Evolutionary conservation across 208 protist species (phyloP).

Genomic region (Leishmania lainsoni): DNA sequence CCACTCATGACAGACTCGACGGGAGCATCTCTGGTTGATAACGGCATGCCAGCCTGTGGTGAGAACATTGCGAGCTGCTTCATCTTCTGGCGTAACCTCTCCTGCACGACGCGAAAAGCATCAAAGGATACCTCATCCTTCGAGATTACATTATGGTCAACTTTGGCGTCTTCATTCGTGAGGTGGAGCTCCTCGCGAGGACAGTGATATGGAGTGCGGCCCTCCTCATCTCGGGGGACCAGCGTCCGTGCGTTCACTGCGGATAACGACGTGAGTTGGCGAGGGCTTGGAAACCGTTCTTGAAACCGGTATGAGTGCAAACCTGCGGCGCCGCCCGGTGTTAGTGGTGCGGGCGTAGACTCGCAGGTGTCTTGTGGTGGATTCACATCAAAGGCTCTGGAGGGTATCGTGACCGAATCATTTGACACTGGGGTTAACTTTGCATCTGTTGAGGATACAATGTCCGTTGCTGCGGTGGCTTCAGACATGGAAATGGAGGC

Average conservation of each 20-base stretch:
- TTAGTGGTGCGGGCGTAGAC: background rate
- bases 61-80: conserved; percentile 10
- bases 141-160: background rate
- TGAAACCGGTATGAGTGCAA: conserved; percentile 17
- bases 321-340: background rate
- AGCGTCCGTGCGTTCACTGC: background rate
- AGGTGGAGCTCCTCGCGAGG: background rate
- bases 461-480: background rate
- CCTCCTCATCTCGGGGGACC: too few relatives aligned
- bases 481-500: background rate
- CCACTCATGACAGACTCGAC: background rate
- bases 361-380: background rate
- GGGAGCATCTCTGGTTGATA: background rate
- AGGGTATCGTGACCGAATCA: background rate
- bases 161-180: too few relatives aligned
- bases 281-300: conserved; percentile 10
- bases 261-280: background rate
- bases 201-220: background rate
- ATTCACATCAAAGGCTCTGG: too few relatives aligned
- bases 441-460: too few relatives aligned
- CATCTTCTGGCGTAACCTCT: conserved; percentile 62
- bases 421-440: background rate
- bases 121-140: conserved; percentile 37
- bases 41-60: background rate
- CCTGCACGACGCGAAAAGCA: conserved; percentile 55